phyloP scores from a whole-genome alignment of 2,329 filamentous ascomycete species.

The Talaromyces sp. region DNA sequence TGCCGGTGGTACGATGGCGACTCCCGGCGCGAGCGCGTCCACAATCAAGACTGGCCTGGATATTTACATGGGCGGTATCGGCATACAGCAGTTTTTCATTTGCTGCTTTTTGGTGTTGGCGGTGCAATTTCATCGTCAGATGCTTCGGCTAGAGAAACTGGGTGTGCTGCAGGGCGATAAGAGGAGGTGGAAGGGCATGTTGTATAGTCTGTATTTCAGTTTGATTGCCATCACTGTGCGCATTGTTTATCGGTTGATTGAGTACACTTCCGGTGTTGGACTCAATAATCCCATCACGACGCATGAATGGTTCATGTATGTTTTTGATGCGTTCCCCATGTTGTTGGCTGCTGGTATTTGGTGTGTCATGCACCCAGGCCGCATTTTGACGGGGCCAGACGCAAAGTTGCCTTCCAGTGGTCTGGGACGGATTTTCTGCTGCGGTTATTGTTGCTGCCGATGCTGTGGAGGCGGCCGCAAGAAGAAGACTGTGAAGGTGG shows the following conservation, averaged over 20 bases:
- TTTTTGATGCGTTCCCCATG: slow-evolving; percentile 57
- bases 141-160: slow-evolving; percentile 25
- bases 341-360: slow-evolving; percentile 24
- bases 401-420: slow-evolving; percentile 8
- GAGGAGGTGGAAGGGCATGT: slow-evolving; percentile 26
- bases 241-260: slow-evolving; percentile 58
- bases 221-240: slow-evolving; percentile 51
- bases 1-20: slow-evolving; percentile 23
- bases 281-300: slow-evolving; percentile 50
- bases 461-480: not conserved
- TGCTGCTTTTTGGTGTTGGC: slow-evolving; percentile 50
- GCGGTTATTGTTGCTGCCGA: slow-evolving; percentile 9
- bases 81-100: slow-evolving; percentile 55
- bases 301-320: slow-evolving; percentile 56
- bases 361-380: slow-evolving; percentile 1
- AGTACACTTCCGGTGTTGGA: slow-evolving; percentile 53
- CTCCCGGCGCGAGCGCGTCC: not conserved
- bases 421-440: slow-evolving; percentile 3
- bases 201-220: slow-evolving; percentile 53
- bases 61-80: slow-evolving; percentile 33
- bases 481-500: not conserved
- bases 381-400: not conserved
- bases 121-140: slow-evolving; percentile 45
- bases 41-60: slow-evolving; percentile 24
- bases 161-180: slow-evolving; percentile 2